Conservation (phyloP, 495 filamentous ascomycete genomes). For the Chaetomium cochliodes region DNA sequence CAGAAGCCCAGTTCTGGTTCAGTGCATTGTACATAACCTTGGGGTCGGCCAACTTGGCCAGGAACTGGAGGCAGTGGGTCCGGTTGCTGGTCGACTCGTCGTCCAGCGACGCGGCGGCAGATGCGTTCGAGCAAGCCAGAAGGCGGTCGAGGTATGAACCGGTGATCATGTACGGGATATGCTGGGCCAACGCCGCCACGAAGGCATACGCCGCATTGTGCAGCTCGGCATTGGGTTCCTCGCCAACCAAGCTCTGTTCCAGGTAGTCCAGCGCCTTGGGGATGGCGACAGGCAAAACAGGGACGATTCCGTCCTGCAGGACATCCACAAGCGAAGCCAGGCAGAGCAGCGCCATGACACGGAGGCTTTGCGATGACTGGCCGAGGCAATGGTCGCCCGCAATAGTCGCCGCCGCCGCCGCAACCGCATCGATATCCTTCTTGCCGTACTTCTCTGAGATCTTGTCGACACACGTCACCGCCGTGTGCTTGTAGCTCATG, state of each 20-base stretch:
- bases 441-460: conserved; percentile 91
- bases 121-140: conserved; percentile 65
- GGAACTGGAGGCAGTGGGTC: conserved; percentile 62
- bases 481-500: conserved; percentile 71
- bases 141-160: conserved; percentile 66
- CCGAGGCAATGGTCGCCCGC: conserved; percentile 73
- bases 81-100: conserved; percentile 62
- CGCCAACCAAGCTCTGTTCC: conserved; percentile 55
- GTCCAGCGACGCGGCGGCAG: conserved; percentile 57
- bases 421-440: conserved; percentile 65
- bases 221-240: conserved; percentile 56
- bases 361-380: conserved; percentile 66
- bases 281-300: conserved; percentile 73
- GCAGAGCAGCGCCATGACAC: conserved; percentile 79
- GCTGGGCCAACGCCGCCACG: conserved; percentile 70
- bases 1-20: conserved; percentile 65
- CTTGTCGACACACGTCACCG: conserved; percentile 82
- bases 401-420: conserved; percentile 70
- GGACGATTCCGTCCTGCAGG: conserved; percentile 77
- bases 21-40: conserved; percentile 65
- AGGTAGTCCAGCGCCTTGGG: conserved; percentile 68
- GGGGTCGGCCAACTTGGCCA: conserved; percentile 70
- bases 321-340: conserved; percentile 85
- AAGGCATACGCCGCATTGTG: conserved; percentile 82
- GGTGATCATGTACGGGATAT: conserved; percentile 83